Evolutionary conservation across 2,329 filamentous ascomycete species (phyloP), one percentile per base, ranked within the genome.

Genomic region (Daldinia sp.): DNA sequence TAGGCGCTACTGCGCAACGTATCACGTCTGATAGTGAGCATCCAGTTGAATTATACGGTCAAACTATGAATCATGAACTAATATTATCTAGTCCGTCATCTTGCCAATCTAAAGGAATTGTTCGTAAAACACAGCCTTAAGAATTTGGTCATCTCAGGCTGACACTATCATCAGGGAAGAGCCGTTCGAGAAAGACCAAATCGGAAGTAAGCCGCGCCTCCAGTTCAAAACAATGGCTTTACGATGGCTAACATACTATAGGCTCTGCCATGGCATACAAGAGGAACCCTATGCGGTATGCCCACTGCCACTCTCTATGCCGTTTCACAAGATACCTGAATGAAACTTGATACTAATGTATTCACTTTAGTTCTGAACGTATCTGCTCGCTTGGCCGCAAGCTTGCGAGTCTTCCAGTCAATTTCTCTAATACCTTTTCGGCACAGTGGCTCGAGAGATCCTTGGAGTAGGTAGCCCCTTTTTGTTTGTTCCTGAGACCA

Each of bases 361-460:
- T 41, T 61, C 35, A 28, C 46, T 23, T 39, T 37, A 65, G 84
- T 20, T 77, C 73, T 15, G 79, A 81, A 63, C 73, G 79, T 55
- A 76, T 80, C 41, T 79, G 72, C 62, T 74, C 72, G 9, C 72
- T 81, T 5, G 74, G 76, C 1, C 74, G 79, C 26, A 76, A 79
- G 68, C 71, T 81, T 28, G 70, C 75, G 20, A 76, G 76, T 6
- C 73, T 78, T 33, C 76, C 75, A 0, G 70, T 70, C 3, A 78
- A 88, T 65, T 87, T 87, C 63, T 83, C 88, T 46, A 87, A 91
- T 77, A 95, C 90, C 5, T 92, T 88, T 77, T 85, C 88, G 50
- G 85, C 85, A 28, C 92, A 96, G 77, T 93, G 91, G 91, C 88
- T 93, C 76, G 92, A 95, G 81, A 85, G 93, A 48, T 90, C 90